Evolutionary conservation across 2,329 filamentous ascomycete genomes (phyloP).

Genomic region (Nectriaceae sp.): DNA sequence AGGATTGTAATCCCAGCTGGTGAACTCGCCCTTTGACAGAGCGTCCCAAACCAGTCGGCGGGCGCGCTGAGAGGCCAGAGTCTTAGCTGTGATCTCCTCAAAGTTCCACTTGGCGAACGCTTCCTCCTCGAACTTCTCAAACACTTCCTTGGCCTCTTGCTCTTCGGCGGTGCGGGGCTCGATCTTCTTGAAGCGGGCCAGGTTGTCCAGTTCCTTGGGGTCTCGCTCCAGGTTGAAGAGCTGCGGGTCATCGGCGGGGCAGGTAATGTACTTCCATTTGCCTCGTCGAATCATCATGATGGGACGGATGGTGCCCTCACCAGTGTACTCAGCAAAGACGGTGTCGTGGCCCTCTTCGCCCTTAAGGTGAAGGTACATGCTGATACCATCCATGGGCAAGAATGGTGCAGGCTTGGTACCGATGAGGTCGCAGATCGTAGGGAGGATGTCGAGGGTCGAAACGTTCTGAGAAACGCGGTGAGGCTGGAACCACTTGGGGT

Average conservation of each 20-base stretch:
- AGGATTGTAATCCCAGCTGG: slow-evolving; percentile 85
- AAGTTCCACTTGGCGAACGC: slow-evolving; percentile 80
- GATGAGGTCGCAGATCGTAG: slow-evolving; percentile 82
- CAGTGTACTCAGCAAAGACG: slow-evolving; percentile 94
- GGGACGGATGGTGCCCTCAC: slow-evolving; percentile 85
- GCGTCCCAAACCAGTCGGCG: slow-evolving; percentile 79
- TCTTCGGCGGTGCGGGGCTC: slow-evolving; percentile 44
- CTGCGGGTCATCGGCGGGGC: slow-evolving; percentile 80
- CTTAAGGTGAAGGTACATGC: slow-evolving; percentile 76
- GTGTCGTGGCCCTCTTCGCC: slow-evolving; percentile 72
- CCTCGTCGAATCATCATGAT: slow-evolving; percentile 93
- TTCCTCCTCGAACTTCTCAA: slow-evolving; percentile 72
- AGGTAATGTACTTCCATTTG: slow-evolving; percentile 88
- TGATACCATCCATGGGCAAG: slow-evolving; percentile 84
- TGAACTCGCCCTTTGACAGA: slow-evolving; percentile 73
- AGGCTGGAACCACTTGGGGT: slow-evolving; percentile 73
- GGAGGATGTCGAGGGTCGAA: slow-evolving; percentile 86
- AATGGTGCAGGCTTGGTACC: slow-evolving; percentile 68
- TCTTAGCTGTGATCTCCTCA: slow-evolving; percentile 71
- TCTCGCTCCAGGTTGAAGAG: slow-evolving; percentile 79
- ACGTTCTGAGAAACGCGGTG: slow-evolving; percentile 82
- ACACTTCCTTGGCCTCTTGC: slow-evolving; percentile 48
- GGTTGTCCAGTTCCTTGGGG: slow-evolving; percentile 75
- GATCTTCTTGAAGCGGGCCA: slow-evolving; percentile 53
- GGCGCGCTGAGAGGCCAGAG: slow-evolving; percentile 76